A percentile compares a stretch with the other conserved stretches of the same genome.
Evolutionary conservation across 1,139 yeast genomes (phyloP).

Genomic region (Candida labiduridarum): DNA sequence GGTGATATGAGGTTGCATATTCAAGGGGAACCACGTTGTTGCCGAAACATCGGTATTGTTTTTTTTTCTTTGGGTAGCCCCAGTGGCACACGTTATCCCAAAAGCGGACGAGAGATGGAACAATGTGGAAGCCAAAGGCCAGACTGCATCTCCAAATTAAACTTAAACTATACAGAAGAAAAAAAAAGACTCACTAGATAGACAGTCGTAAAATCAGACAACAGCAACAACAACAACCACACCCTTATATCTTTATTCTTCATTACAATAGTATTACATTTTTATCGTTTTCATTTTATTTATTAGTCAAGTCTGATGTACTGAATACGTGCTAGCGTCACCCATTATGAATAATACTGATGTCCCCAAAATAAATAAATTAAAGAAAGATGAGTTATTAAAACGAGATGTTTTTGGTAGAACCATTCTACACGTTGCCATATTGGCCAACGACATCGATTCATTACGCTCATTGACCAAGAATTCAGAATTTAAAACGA

Average conservation of each 20-base stretch:
- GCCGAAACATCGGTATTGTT: no score
- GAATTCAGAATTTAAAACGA: conserved; percentile 38
- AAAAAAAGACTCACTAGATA: not conserved
- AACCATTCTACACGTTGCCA: conserved; percentile 60
- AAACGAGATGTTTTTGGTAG: conserved; percentile 77
- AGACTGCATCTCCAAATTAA: not conserved
- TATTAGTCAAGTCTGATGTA: not conserved
- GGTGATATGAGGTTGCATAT: no score
- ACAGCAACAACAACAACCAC: not conserved
- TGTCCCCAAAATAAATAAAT: conserved; percentile 20
- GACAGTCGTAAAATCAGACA: not conserved
- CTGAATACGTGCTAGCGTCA: not conserved
- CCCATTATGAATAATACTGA: conserved; percentile 17
- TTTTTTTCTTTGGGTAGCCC: no score
- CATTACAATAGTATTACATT: not conserved
- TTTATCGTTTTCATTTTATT: not conserved
- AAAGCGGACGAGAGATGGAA: no score
- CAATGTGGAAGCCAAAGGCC: no score
- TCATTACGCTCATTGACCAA: conserved; percentile 49
- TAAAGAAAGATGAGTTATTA: conserved; percentile 45
- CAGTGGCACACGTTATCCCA: no score
- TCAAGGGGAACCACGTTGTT: no score
- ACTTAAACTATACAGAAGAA: not conserved
- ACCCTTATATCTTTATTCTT: not conserved
- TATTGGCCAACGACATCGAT: conserved; percentile 53